Conservation (phyloP, 805 yeast species). For the Candida dendrica region DNA sequence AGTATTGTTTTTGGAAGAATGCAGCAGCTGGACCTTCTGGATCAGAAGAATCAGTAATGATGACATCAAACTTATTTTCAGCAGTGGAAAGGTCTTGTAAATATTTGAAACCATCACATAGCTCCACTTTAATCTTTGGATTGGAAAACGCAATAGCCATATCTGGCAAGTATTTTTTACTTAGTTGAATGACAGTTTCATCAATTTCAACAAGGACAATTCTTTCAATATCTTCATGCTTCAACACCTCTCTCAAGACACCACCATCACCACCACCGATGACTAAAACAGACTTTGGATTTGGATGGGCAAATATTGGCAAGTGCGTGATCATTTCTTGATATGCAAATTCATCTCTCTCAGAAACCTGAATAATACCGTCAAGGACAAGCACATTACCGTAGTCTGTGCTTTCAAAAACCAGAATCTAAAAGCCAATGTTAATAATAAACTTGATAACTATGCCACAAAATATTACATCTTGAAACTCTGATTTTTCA, state of each 20-base stretch:
- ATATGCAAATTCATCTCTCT: conserved; percentile 87
- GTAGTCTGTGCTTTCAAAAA: conserved; percentile 66
- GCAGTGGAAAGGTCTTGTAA: conserved; percentile 36
- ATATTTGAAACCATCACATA: conserved; percentile 81
- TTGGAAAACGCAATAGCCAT: conserved; percentile 66
- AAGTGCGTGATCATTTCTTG: conserved; percentile 88
- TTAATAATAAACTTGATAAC: conserved; percentile 5
- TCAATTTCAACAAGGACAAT: conserved; percentile 88
- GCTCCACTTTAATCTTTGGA: conserved; percentile 56
- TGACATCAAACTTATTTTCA: conserved; percentile 60
- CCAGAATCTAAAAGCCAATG: conserved; percentile 27
- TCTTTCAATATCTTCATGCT: conserved; percentile 55
- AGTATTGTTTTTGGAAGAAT: conserved; percentile 74
- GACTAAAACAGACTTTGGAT: conserved; percentile 71
- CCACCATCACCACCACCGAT: conserved; percentile 98
- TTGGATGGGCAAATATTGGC: conserved; percentile 69
- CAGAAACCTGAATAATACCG: conserved; percentile 88
- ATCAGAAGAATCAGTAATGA: conserved; percentile 88
- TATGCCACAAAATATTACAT: conserved; percentile 30
- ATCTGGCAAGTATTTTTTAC: conserved; percentile 64
- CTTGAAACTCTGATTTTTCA: conserved; percentile 68
- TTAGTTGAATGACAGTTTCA: conserved; percentile 66
- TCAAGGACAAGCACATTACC: conserved; percentile 88
- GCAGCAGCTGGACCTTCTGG: conserved; percentile 96
- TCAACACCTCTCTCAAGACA: conserved; percentile 79